A percentile compares a stretch with the other conserved stretches of the same genome.
Evolutionary conservation across 768 basidiomycete species (phyloP).

Genomic region (Tulasnella sp.): DNA sequence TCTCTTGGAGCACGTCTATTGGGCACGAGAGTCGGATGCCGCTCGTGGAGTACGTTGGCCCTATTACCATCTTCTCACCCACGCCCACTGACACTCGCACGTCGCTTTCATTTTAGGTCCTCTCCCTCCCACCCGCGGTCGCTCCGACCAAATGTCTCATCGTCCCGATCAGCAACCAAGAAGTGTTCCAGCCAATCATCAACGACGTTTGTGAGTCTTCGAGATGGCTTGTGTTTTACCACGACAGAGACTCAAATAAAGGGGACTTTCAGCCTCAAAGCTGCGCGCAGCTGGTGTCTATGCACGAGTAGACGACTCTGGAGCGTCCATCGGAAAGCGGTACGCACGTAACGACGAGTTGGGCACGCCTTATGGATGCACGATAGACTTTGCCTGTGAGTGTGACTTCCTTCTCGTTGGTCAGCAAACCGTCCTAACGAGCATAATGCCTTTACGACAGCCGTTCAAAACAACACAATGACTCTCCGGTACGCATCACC

Average conservation of each 20-base stretch:
- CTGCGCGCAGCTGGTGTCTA: slow-evolving; percentile 88
- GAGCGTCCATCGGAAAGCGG: slow-evolving; percentile 92
- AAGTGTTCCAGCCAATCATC: slow-evolving; percentile 82
- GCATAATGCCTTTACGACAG: slow-evolving; percentile 48
- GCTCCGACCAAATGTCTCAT: slow-evolving; percentile 98
- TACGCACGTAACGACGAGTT: slow-evolving; percentile 98
- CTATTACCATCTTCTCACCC: slow-evolving; percentile 42
- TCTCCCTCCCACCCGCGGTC: slow-evolving; percentile 85
- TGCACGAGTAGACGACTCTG: slow-evolving; percentile 94
- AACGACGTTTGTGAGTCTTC: slow-evolving; percentile 82
- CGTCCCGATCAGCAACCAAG: slow-evolving; percentile 86
- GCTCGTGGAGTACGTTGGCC: slow-evolving; percentile 65
- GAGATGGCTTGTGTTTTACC: slow-evolving; percentile 85
- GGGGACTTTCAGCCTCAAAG: slow-evolving; percentile 63
- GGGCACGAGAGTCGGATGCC: slow-evolving; percentile 89
- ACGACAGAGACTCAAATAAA: too few relatives aligned
- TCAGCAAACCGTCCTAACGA: neutral
- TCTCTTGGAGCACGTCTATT: slow-evolving; percentile 93
- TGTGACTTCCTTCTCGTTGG: slow-evolving; percentile 35
- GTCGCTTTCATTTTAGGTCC: slow-evolving; percentile 45
- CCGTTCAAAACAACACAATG: slow-evolving; percentile 89
- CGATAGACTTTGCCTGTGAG: slow-evolving; percentile 91
- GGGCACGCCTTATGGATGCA: slow-evolving; percentile 95
- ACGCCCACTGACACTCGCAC: slow-evolving; percentile 37
- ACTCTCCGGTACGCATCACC: slow-evolving; percentile 75